Evolutionary conservation across 2,329 filamentous ascomycete species (phyloP), one percentile per base, ranked within the genome.

Genomic region (Dryadomyces quercus-mongolicae): DNA sequence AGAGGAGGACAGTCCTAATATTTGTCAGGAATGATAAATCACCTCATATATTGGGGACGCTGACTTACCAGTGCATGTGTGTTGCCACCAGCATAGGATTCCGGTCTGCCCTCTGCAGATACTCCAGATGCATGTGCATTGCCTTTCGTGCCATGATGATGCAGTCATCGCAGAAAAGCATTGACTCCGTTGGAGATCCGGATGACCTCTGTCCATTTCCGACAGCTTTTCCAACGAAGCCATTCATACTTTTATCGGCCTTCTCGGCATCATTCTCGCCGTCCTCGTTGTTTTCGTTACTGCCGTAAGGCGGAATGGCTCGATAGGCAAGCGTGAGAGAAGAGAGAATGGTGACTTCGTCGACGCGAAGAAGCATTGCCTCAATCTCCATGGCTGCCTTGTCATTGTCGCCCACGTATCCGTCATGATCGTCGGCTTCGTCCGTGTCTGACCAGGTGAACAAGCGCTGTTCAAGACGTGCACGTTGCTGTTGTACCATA

Each of bases 51-150:
- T 40, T 20, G 1, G 22, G 15, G 22, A 34, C 70, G 58, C 62
- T 77, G 3, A 48, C 70, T 58, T 62, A 78, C 76, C 76, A 80
- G 58, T 77, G 74, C 55, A 79, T 68, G 59, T 77, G 77, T 16
- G 73, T 55, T 2, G 53, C 71, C 36, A 68, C 69, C 51, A 55
- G 70, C 51, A 74, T 64, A 47, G 71, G 68, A 25, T 67, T 59
- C 47, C 69, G 71, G 15, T 66, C 63, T 3, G 68, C 66, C n/a
- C 71, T 68, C 47, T 43, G 43, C 6, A 55, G 49, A n/a, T 48
- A 55, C 10, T 55, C 53, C 4, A 55, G 49, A 16, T 55, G 53
- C 42, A 73, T 59, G 20, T 68, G 64, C 62, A 77, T 72, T 1
- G 76, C 74, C 56, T 69, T 64, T n/a, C 77, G 68, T 5, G 77